A percentile compares a stretch with the other conserved stretches of the same genome.
phyloP scores from a whole-genome alignment of 2,329 filamentous ascomycete species.

The Sclerotinia sclerotiorum region DNA sequence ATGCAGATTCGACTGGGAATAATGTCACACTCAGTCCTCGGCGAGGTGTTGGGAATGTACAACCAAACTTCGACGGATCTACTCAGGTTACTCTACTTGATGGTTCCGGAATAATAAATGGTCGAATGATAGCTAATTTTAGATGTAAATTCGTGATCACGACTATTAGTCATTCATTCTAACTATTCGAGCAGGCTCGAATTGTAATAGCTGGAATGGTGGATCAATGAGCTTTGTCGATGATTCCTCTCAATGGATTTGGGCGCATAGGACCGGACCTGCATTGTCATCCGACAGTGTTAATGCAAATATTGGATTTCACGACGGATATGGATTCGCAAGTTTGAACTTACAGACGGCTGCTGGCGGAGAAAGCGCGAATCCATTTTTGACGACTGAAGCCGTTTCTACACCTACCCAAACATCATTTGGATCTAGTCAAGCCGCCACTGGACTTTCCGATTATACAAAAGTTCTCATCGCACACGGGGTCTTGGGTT shows the following conservation, averaged over 20 bases:
- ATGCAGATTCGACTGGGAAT: constrained; percentile 50
- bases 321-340: constrained; percentile 47
- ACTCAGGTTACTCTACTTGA: constrained; percentile 51
- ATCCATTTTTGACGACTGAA: constrained; percentile 32
- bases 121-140: constrained; percentile 56
- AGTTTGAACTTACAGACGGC: constrained; percentile 50
- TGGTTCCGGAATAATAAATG: constrained; percentile 53
- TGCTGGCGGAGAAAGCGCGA: constrained; percentile 46
- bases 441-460: background rate
- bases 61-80: constrained; percentile 46
- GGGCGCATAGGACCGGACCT: constrained; percentile 48
- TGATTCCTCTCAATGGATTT: constrained; percentile 51
- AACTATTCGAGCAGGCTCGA: constrained; percentile 44
- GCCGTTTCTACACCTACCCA: constrained; percentile 7
- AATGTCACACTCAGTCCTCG: constrained; percentile 60
- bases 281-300: constrained; percentile 49
- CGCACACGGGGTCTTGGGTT: constrained; percentile 59
- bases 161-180: constrained; percentile 18
- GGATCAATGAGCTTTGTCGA: constrained; percentile 51
- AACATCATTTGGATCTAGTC: constrained; percentile 11
- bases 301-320: constrained; percentile 47
- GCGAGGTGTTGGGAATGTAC: constrained; percentile 45
- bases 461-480: constrained; percentile 24
- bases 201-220: constrained; percentile 53
- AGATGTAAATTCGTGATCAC: constrained; percentile 44